phyloP scores from a whole-genome alignment of 345 rosid species.

The Brassica napus region DNA sequence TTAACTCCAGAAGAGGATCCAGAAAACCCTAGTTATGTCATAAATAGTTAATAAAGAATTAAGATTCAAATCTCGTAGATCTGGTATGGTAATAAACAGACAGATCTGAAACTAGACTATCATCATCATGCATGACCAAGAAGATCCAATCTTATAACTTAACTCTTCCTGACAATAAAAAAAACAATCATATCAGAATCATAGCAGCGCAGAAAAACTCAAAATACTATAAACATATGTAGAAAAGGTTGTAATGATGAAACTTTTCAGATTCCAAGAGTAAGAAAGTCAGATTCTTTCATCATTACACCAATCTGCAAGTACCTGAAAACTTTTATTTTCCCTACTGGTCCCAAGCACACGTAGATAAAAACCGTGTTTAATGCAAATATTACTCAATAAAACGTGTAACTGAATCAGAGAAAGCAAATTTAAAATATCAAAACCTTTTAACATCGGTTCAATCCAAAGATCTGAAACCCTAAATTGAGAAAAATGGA shows the following conservation, averaged over 20 bases:
- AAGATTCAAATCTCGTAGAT: conserved; percentile 12
- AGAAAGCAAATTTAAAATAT: conserved; percentile 2
- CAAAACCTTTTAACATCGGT: conserved; percentile 45
- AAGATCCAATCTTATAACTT: conserved; percentile 19
- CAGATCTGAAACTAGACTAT: conserved; percentile 48
- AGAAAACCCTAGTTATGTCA: conserved; percentile 25
- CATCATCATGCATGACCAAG: conserved; percentile 33
- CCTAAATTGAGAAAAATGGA: conserved; percentile 11
- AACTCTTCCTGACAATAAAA: conserved; percentile 20
- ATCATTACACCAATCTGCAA: conserved; percentile 69
- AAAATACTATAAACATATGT: not conserved
- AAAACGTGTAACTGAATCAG: not conserved
- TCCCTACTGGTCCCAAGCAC: conserved; percentile 28
- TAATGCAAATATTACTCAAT: not conserved
- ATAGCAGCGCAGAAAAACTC: conserved; percentile 34
- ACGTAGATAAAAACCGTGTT: not conserved
- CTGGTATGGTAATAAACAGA: conserved; percentile 13
- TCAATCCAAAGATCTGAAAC: conserved; percentile 21
- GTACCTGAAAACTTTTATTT: conserved; percentile 4
- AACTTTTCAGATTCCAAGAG: conserved; percentile 38
- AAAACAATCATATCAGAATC: conserved; percentile 38
- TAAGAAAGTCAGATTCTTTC: conserved; percentile 52
- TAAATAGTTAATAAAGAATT: not conserved
- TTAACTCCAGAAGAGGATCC: not conserved
- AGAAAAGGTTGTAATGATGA: conserved; percentile 53